A percentile compares a stretch with the other conserved stretches of the same genome.
Evolutionary conservation across 2,329 filamentous ascomycete genomes (phyloP).

Genomic region (Penicillium sp.): DNA sequence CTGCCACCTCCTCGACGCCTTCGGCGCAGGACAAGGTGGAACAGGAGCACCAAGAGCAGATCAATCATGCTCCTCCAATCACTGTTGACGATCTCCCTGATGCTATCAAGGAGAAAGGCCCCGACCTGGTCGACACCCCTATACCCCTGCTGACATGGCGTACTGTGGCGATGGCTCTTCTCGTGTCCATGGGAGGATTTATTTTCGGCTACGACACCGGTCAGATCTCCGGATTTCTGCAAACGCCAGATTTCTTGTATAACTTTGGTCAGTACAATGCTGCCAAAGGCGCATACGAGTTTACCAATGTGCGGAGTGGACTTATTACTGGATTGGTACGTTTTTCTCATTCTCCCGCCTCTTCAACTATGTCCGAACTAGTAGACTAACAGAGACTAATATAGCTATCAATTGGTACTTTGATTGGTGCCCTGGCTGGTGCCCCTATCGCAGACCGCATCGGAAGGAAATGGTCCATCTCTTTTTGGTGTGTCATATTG

Average conservation of each 20-base stretch:
- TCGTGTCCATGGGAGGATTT: constrained; percentile 46
- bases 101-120: constrained; percentile 11
- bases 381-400: background rate
- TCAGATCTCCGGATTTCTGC: constrained; percentile 43
- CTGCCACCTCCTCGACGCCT: background rate
- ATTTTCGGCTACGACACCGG: constrained; percentile 42
- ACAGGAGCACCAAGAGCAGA: constrained; percentile 8
- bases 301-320: constrained; percentile 40
- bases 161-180: constrained; percentile 39
- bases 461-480: constrained; percentile 41
- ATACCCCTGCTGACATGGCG: constrained; percentile 34
- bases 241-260: constrained; percentile 38
- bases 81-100: background rate
- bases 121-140: constrained; percentile 24
- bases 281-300: constrained; percentile 29
- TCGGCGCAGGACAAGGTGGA: constrained; percentile 6
- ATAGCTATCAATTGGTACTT: constrained; percentile 41
- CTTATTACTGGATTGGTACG: constrained; percentile 40
- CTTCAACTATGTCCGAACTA: background rate
- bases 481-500: constrained; percentile 36
- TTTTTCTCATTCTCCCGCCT: background rate
- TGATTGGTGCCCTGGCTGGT: constrained; percentile 39
- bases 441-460: constrained; percentile 41
- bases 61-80: background rate
- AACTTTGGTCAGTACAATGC: constrained; percentile 32